phyloP scores from a whole-genome alignment of 495 filamentous ascomycete species.

The Aspergillus funiculosus region DNA sequence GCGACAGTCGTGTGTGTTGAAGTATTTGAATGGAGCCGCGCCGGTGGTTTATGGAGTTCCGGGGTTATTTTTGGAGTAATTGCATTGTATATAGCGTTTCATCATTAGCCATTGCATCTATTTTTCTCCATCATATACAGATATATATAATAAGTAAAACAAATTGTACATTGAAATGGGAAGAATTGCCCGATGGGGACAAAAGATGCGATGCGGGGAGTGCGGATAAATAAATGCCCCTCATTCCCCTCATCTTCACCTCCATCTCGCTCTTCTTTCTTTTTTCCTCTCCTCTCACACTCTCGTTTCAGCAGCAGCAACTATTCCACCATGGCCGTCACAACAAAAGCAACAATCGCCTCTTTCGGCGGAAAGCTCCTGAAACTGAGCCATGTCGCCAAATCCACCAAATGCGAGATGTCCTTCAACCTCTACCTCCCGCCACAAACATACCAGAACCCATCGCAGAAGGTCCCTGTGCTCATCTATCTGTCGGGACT shows the following conservation, averaged over 20 bases:
- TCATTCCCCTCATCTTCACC: constrained; percentile 17
- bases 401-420: constrained; percentile 60
- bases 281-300: not conserved
- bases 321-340: constrained; percentile 59
- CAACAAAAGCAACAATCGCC: constrained; percentile 81
- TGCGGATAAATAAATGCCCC: constrained; percentile 11
- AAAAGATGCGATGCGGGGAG: constrained; percentile 13
- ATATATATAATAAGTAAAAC: no score
- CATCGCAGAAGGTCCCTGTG: constrained; percentile 62
- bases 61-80: constrained; percentile 60
- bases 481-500: constrained; percentile 93
- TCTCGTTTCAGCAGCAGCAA: not conserved
- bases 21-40: constrained; percentile 87
- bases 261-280: constrained; percentile 6
- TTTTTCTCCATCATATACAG: no score
- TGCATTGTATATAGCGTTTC: not conserved
- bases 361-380: constrained; percentile 93
- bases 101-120: no score
- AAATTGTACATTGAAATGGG: not conserved
- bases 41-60: constrained; percentile 93
- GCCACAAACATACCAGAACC: constrained; percentile 41
- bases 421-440: constrained; percentile 63
- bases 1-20: constrained; percentile 69
- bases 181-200: constrained; percentile 7
- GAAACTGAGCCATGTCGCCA: constrained; percentile 81